Percentiles rank a stretch among this genome's conserved stretches.
These are phyloP conservation scores for Noccaea caerulescens DNA, from an alignment of 345 rosid genomes.

Conservation along the genomic window DNA sequence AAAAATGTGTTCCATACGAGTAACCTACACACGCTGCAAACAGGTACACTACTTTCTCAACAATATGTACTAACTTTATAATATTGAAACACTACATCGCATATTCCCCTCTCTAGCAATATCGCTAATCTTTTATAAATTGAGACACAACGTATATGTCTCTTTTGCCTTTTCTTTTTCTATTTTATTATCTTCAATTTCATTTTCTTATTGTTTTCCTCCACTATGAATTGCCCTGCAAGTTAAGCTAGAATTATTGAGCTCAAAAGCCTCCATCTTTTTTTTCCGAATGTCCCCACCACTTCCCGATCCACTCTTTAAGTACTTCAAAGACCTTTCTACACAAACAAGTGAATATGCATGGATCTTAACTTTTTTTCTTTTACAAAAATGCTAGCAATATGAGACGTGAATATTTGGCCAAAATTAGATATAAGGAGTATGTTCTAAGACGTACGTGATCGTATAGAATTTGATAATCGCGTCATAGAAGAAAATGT, in stretches of 20 bases:
- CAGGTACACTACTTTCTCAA: too few relatives aligned
- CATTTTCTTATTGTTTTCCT: constrained; percentile 15
- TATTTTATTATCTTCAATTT: constrained; percentile 12
- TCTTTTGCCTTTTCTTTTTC: not conserved
- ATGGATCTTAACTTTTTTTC: constrained; percentile 4
- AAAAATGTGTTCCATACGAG: not conserved
- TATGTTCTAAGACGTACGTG: not conserved
- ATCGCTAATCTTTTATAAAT: not conserved
- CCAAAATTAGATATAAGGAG: not conserved
- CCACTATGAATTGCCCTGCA: constrained; percentile 40
- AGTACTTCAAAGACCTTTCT: constrained; percentile 21
- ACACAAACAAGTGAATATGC: constrained; percentile 22
- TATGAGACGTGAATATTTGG: too few relatives aligned
- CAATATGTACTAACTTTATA: not conserved
- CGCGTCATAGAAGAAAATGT: not conserved
- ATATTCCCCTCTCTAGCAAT: not conserved
- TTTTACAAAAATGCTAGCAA: not conserved
- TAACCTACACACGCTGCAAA: too few relatives aligned
- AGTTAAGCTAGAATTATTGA: constrained; percentile 44
- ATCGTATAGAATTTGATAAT: not conserved
- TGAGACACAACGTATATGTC: not conserved
- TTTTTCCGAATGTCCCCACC: constrained; percentile 36
- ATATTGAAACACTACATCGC: not conserved
- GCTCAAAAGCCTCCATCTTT: constrained; percentile 37
- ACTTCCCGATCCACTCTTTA: constrained; percentile 36